These are phyloP conservation scores for Candida adriatica DNA, from an alignment of 805 yeast species.

Conservation along the genomic window DNA sequence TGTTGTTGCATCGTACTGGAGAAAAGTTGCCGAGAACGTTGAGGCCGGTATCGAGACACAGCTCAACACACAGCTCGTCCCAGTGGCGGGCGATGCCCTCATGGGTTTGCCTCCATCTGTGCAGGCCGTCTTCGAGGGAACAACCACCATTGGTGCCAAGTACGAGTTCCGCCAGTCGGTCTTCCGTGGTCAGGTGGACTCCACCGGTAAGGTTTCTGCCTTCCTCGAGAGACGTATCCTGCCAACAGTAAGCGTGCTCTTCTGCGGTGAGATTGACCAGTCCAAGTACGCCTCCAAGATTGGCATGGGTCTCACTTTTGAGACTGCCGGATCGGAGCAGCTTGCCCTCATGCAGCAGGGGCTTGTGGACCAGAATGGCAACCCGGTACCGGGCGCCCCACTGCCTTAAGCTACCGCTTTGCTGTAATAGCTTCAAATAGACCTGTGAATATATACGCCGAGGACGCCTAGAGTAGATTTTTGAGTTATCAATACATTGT, in stretches of 20 bases:
- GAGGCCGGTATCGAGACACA: constrained; percentile 93
- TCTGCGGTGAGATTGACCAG: constrained; percentile 92
- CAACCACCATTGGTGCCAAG: constrained; percentile 92
- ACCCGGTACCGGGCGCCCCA: constrained; percentile 79
- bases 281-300: constrained; percentile 67
- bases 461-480: too few relatives aligned
- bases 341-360: constrained; percentile 89
- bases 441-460: too few relatives aligned
- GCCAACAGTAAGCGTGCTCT: constrained; percentile 83
- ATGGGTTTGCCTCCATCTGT: constrained; percentile 76
- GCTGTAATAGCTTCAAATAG: too few relatives aligned
- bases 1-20: constrained; percentile 84
- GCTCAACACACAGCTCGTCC: constrained; percentile 67
- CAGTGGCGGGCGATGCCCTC: constrained; percentile 60
- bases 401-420: constrained; percentile 39
- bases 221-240: constrained; percentile 89
- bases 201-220: constrained; percentile 84
- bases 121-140: constrained; percentile 83
- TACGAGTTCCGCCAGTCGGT: constrained; percentile 95
- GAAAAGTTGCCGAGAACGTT: constrained; percentile 84
- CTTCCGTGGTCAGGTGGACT: constrained; percentile 91
- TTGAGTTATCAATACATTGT: too few relatives aligned
- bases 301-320: constrained; percentile 94
- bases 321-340: constrained; percentile 92
- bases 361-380: constrained; percentile 73